Evolutionary conservation across 257 asterid genomes (phyloP), one percentile per base, ranked within the genome.

Genomic region (Haberlea rhodopensis): DNA sequence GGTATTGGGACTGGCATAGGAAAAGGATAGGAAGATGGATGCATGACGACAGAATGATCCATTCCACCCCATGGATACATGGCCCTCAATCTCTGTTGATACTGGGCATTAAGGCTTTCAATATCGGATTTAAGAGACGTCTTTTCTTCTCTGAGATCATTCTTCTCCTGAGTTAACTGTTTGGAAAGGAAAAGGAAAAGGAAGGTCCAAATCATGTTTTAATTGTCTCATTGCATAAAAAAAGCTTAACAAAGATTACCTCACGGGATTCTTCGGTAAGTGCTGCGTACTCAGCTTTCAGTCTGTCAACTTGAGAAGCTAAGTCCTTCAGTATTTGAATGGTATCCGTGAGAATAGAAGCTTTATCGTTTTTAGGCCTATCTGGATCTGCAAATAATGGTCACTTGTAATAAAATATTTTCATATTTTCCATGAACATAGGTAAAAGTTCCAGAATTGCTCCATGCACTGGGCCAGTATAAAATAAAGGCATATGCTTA

Each of bases 331-430:
- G 82, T 84, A 90, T 67, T 88, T 84, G 99, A 66, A 90, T 60
- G 3, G 99, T 84, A 67, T 94, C 99, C n/a, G 78, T 73, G 21
- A 94, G 84, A 76, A 94, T 90, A 56, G 99, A 94, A 68, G 97
- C 99, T 82, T 90, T 94, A 76, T 94, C 99, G 69, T 90, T 88
- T 78, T 86, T 94, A 60, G 99, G 99, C 75, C 99, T 82, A 65
- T 90, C 97, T 16, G 99, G 95, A 83, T 94, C 99, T 90, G 95
- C 87, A 81, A 69, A 70, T 66, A 69, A 62, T 53, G 48, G 71
- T 59, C 53, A 66, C 26, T 37, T 18, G 11, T 56, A 26, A 61
- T 46, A 23, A 64, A 66, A 63, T 10, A 37, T 65, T 65, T 67
- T 60, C 52, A 74, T 7, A 64, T 13, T 60, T 71, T 34, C 52